Evolutionary conservation across 805 yeast genomes (phyloP).

Genomic region (Yamadazyma kitorensis): DNA sequence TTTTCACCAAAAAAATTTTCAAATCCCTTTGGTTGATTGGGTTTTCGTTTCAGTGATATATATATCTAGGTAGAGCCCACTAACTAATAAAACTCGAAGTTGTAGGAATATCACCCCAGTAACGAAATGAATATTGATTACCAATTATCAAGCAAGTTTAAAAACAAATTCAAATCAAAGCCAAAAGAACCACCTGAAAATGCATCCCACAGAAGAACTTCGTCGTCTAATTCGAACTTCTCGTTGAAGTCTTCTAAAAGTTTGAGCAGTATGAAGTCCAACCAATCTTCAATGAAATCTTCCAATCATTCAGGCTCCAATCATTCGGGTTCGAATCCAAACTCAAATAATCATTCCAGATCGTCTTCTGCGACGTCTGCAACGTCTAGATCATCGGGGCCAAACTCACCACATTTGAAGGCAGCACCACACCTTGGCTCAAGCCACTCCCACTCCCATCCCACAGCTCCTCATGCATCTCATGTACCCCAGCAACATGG

Average conservation of each 20-base stretch:
- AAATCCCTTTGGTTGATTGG: too few relatives aligned
- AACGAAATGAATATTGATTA: too few relatives aligned
- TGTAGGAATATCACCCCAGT: too few relatives aligned
- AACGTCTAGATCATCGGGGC: constrained; percentile 9
- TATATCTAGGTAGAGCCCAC: too few relatives aligned
- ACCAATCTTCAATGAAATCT: constrained; percentile 1
- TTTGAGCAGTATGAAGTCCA: constrained; percentile 2
- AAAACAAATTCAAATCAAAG: constrained; percentile 5
- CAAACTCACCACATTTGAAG: too few relatives aligned
- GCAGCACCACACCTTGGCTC: background rate
- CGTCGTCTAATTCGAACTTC: constrained; percentile 8
- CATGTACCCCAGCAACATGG: background rate
- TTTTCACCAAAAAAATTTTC: too few relatives aligned
- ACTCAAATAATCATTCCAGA: constrained; percentile 8
- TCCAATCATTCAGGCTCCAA: background rate
- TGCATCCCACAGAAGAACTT: constrained; percentile 8
- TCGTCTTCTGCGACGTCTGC: constrained; percentile 12
- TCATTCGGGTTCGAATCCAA: background rate
- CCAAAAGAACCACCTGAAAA: background rate
- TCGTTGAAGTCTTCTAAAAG: constrained; percentile 9
- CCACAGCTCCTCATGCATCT: background rate
- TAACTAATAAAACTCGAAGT: too few relatives aligned
- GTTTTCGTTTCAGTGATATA: too few relatives aligned
- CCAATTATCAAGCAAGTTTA: constrained; percentile 7
- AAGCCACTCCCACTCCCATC: background rate